Base-by-base conservation (phyloP, 176 grass and related monocot genomes). In the Ensete ventricosum region DNA sequence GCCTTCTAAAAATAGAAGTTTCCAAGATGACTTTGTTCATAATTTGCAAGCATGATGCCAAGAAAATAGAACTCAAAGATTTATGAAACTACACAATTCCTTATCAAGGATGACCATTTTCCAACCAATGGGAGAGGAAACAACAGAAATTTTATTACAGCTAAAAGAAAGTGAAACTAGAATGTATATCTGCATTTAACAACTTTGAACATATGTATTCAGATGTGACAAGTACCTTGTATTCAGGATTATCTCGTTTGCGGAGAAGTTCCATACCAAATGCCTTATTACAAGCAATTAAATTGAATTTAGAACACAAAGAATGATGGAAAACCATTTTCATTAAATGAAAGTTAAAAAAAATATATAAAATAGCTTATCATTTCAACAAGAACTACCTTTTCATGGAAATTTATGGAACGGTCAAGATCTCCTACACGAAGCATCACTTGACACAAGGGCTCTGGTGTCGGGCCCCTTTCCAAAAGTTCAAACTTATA, bases 261-360 rank as follows among this genome's bases (percentile, higher is more conserved):
- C 81, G 80, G 50, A 99, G 82, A 89, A 99, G 90, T 78, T 99
- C 95, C 95, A 99, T 94, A 74, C 95, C 95, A 89, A 91, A 99
- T 81, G 91, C 95, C 95, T 97, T 70, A 65, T 69, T 81, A 66
- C 80, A 86, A 74, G 69, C 43, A 82, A 78, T 55, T 72, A 54
- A 55, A 66, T 83, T 43, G 20, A 50, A 50, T 70, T 54, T 64
- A 63, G 62, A 55, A 68, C 50, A 80, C n/a, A 34, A 24, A 53
- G 20, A 34, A 72, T 8, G 53, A 57, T 5, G 8, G 57, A 13
- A 55, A 23, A 67, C 19, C 16, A 43, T 68, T 11, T 62, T 17
- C 17, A n/a, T 19, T 14, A 62, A 62, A 14, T 68, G 12, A 81
- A 77, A 81, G 9, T 3, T 68, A 14, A 64, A 71, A 73, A 78